Percentiles rank a stretch among this genome's conserved stretches.
Evolutionary conservation across 2,329 filamentous ascomycete species (phyloP).

Genomic region (Aureobasidium leucospermi): DNA sequence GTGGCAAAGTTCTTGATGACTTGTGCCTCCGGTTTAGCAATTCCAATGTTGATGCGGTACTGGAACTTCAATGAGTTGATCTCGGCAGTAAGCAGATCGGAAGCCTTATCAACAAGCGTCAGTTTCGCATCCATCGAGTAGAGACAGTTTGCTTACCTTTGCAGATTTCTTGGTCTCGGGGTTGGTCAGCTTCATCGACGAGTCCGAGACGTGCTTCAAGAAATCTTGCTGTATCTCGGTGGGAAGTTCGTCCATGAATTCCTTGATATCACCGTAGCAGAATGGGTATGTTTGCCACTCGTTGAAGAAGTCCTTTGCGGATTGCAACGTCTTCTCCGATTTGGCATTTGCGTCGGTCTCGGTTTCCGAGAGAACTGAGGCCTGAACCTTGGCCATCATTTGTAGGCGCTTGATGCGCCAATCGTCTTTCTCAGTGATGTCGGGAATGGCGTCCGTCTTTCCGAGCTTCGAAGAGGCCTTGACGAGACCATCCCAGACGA

Average conservation of each 20-base stretch:
- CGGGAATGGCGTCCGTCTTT: background rate
- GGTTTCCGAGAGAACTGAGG: background rate
- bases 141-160: background rate
- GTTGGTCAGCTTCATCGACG: background rate
- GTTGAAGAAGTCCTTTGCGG: slow-evolving; percentile 9
- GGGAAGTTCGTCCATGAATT: slow-evolving; percentile 5
- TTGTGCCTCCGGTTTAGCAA: slow-evolving; percentile 10
- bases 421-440: background rate
- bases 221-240: slow-evolving; percentile 3
- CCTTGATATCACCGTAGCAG: slow-evolving; percentile 13
- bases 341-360: background rate
- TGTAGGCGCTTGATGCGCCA: slow-evolving; percentile 7
- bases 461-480: slow-evolving; percentile 9
- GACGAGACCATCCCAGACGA: slow-evolving; percentile 12
- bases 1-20: slow-evolving; percentile 20
- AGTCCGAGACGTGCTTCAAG: background rate
- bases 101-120: background rate
- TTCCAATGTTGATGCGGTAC: slow-evolving; percentile 18
- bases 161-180: background rate
- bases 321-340: background rate
- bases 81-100: slow-evolving; percentile 20
- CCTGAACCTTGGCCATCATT: slow-evolving; percentile 9
- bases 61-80: slow-evolving; percentile 20
- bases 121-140: background rate
- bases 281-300: slow-evolving; percentile 12